These are phyloP conservation scores for Nannochloropsis gaditana DNA, from an alignment of 108 stramenopile genomes.

Conservation along the genomic window DNA sequence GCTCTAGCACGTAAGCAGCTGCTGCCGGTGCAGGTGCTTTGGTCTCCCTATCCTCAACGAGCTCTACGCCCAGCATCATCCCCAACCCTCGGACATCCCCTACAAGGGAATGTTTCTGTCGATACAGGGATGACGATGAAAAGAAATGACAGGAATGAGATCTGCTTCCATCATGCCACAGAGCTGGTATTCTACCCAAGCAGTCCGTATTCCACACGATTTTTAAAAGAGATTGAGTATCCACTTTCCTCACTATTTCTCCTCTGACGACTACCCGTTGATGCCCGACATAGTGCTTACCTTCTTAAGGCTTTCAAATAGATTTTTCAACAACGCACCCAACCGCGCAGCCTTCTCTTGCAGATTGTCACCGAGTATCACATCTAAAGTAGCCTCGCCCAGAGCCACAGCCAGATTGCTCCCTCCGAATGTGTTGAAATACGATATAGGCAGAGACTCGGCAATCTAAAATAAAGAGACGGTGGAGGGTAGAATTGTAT, in stretches of 20 bases:
- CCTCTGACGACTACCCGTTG: too few species aligned
- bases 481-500: not conserved
- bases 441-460: slow-evolving; percentile 33
- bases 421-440: slow-evolving; percentile 95
- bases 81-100: slow-evolving; percentile 88
- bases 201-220: too few species aligned
- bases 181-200: too few species aligned
- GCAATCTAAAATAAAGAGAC: not conserved
- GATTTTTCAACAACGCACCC: not conserved
- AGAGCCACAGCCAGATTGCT: slow-evolving; percentile 64
- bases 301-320: not conserved
- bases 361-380: slow-evolving; percentile 64
- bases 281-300: not conserved
- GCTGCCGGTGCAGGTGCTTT: slow-evolving; percentile 23
- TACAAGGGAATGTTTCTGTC: slow-evolving; percentile 47
- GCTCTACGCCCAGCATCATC: slow-evolving; percentile 85
- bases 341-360: slow-evolving; percentile 67
- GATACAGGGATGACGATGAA: too few species aligned
- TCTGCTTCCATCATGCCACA: too few species aligned
- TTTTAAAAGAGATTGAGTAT: too few species aligned
- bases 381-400: slow-evolving; percentile 74
- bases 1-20: not conserved
- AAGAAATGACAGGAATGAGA: too few species aligned
- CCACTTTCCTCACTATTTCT: too few species aligned
- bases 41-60: slow-evolving; percentile 64